Evolutionary conservation across 2,329 filamentous ascomycete genomes (phyloP), one percentile per base, ranked within the genome.

Genomic region (Leptographium radiaticola): DNA sequence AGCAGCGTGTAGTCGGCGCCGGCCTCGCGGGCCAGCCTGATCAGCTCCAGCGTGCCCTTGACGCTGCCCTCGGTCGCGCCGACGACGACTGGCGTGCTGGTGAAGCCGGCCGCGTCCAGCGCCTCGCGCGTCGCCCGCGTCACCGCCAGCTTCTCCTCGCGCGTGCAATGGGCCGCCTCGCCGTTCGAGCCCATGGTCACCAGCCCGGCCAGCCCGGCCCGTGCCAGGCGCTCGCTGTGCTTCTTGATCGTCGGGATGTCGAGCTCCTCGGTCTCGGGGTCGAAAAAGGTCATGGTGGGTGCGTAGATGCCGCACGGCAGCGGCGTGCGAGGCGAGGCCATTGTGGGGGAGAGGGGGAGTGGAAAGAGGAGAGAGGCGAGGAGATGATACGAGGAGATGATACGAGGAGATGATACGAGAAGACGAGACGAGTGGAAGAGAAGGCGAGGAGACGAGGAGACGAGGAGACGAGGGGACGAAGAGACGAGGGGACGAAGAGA

Each of bases 111-210:
- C 49, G 82, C 84, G 65, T 93, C 85, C 49, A 95, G 78, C 18
- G 89, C 88, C 65, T 89, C 84, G 54, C 89, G 82, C 10, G 87
- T 91, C 52, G 88, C 86, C 63, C 75, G 75, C 18, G 86, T 91
- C 59, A 93, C 83, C 36, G 80, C 78, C 49, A 80, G 68, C 67
- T 89, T 89, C 70, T 95, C 89, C 58, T 84, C 79, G 46, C 81
- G 79, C 53, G 84, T 87, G 63, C 90, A 83, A 72, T 95, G 88
- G 54, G 89, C 85, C 30, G 89, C 88, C 72, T 95, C 89, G 57
- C 89, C 89, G 69, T 94, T 95, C 61, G 88, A 94, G 58, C 89
- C 89, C 84, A 93, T 89, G 60, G 84, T 85, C 45, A 93, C 86
- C 31, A 95, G 77, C 39, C 89, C 89, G 49, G 83, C 86, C 12